Evolutionary conservation across 2,329 filamentous ascomycete species (phyloP), one percentile per base, ranked within the genome.

Genomic region (Exophiala sideris): DNA sequence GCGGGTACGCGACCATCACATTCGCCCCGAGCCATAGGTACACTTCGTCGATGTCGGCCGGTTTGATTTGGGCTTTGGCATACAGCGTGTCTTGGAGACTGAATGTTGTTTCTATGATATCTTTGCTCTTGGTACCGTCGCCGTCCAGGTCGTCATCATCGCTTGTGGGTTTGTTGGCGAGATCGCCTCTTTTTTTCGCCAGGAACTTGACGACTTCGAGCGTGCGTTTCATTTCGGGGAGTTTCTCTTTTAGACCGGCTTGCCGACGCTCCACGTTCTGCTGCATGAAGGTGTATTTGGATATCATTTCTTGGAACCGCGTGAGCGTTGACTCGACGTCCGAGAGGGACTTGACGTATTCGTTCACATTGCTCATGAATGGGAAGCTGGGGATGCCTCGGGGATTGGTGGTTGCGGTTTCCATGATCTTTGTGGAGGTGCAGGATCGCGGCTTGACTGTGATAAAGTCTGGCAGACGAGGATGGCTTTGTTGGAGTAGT

Each of bases 201-300:
- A 99, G 70, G 66, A 97, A 97, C 54, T 79, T 81, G 47, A 97
- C 92, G 14, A 90, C 94, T 56, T 97, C 92, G 56, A 97, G 75
- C 1, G 94, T 97, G 79, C 96, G 96, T 66, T 89, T 86, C 61
- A 99, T 97, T 70, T 99, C 94, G 0, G 94, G 94, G 62, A 99
- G 91, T 77, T 97, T 99, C 68, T 96, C 91, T 67, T 86, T 88
- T 52, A 99, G 76, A 2, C 91, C 91, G 3, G 81, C 79, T 49
- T 88, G 86, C 45, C 94, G 83, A 60, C 90, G 82, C 71, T 95
- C 87, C 55, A 94, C 88, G 72, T 96, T 97, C 69, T 87, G 79
- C 75, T 97, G 91, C 94, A 99, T 99, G 76, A 97, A 99, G 72
- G 97, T 94, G 77, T 99, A 99, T 80, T 99, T 99, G 65, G 91